A percentile compares a stretch with the other conserved stretches of the same genome.
Conservation (phyloP, 768 basidiomycete species). For the Suillus clintonianus region DNA sequence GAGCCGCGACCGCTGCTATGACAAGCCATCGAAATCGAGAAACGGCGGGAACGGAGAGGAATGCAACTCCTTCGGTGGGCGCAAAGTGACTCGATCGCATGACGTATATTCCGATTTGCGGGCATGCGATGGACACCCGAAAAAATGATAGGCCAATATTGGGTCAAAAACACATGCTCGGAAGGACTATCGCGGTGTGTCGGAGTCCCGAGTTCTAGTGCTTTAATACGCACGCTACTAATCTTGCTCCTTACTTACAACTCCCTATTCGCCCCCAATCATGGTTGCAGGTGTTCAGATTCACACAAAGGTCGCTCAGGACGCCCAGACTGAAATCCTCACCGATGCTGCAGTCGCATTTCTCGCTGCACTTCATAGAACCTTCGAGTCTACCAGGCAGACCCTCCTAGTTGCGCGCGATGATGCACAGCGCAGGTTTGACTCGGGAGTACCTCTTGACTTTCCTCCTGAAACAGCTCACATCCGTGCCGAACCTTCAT, state of each 20-base stretch:
- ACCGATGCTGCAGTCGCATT: slow-evolving; percentile 85
- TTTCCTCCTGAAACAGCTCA: slow-evolving; percentile 88
- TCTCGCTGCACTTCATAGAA: slow-evolving; percentile 88
- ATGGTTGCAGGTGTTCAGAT: slow-evolving; percentile 69
- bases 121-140: neutral
- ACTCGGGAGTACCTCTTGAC: slow-evolving; percentile 79
- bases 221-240: slow-evolving; percentile 18
- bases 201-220: slow-evolving; percentile 48
- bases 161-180: slow-evolving; percentile 5
- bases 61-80: neutral
- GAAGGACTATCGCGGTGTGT: slow-evolving; percentile 9
- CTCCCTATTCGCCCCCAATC: slow-evolving; percentile 22
- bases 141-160: neutral
- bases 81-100: neutral
- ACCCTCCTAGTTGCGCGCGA: slow-evolving; percentile 77
- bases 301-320: slow-evolving; percentile 57
- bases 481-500: slow-evolving; percentile 86
- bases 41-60: neutral
- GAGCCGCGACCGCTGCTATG: neutral
- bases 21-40: neutral
- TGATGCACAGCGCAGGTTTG: slow-evolving; percentile 74
- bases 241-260: slow-evolving; percentile 9
- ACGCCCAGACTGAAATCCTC: slow-evolving; percentile 80
- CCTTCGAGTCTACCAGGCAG: slow-evolving; percentile 88
- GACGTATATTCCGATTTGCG: neutral